Percentiles rank a stretch among this genome's conserved stretches.
Evolutionary conservation across 495 filamentous ascomycete genomes (phyloP).

Genomic region (Zalerion maritima): DNA sequence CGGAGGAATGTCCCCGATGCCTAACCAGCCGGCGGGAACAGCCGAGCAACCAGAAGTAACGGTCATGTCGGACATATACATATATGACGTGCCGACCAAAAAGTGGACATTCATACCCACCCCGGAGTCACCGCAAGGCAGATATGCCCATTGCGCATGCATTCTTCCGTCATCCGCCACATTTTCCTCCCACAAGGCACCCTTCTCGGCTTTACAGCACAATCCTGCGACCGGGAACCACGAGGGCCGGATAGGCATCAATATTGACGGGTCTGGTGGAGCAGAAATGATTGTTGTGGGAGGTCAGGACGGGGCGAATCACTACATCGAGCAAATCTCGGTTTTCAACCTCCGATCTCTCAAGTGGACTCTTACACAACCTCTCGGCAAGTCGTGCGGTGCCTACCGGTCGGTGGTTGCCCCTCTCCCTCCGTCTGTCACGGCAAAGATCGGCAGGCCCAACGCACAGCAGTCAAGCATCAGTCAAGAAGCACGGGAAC

Average conservation of each 20-base stretch:
- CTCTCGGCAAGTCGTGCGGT: slow-evolving; percentile 78
- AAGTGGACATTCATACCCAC: slow-evolving; percentile 77
- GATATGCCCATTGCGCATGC: slow-evolving; percentile 93
- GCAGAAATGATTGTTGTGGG: slow-evolving; percentile 97
- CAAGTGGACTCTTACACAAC: slow-evolving; percentile 82
- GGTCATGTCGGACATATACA: slow-evolving; percentile 96
- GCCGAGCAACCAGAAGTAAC: slow-evolving; percentile 68
- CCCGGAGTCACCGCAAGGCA: slow-evolving; percentile 72
- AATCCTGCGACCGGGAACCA: slow-evolving; percentile 70
- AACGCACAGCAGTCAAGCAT: slow-evolving; percentile 16
- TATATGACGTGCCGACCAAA: slow-evolving; percentile 75
- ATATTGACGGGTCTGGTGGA: slow-evolving; percentile 77
- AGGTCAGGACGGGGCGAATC: slow-evolving; percentile 91
- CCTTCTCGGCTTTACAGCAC: slow-evolving; percentile 73
- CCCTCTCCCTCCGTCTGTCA: slow-evolving; percentile 49
- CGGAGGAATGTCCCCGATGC: slow-evolving; percentile 87
- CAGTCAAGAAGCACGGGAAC: slow-evolving; percentile 37
- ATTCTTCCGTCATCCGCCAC: slow-evolving; percentile 77
- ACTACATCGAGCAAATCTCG: slow-evolving; percentile 96
- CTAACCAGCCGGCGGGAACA: slow-evolving; percentile 28
- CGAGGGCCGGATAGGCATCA: slow-evolving; percentile 71
- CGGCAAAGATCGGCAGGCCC: slow-evolving; percentile 55
- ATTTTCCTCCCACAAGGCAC: slow-evolving; percentile 70
- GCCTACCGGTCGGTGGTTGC: slow-evolving; percentile 93
- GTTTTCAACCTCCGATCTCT: slow-evolving; percentile 94